Base-by-base conservation (phyloP, 176 grass and related monocot genomes). In the Alopecurus myosuroides region DNA sequence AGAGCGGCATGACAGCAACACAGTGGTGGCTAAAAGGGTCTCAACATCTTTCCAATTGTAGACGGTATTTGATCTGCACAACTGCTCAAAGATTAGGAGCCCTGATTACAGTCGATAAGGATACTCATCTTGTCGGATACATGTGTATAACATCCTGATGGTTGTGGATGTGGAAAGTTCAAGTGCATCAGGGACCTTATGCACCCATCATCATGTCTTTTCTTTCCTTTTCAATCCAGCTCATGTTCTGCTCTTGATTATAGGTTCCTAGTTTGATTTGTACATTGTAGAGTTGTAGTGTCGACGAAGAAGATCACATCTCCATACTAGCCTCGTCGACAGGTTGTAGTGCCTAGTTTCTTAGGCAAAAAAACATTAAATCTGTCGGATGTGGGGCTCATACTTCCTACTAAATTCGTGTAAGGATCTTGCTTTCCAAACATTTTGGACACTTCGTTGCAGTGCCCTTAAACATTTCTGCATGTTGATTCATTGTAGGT, bases 41-140 rank as follows among this genome's bases (percentile, higher is more conserved):
- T n/a, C n/a, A n/a, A n/a, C 6, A 46, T 29, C n/a, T 75, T 75
- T 51, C 71, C 52, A 81, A 64, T 66, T 81, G 79, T 69, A 75
- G 70, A 19, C 37, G 8, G 29, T 39, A 69, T 81, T 48, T 33
- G 30, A 81, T 79, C 45, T 71, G 39, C 28, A 14, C 11, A 55
- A 31, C 28, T 78, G 29, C 20, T 85, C 36, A 25, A 56, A 20
- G 18, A 29, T 69, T 70, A 83, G 10, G 53, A 37, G 22, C 13
- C 31, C 22, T 69, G 45, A 69, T 68, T 28, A 18, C 81, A n/a
- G 46, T 83, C 18, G 22, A 56, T 35, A 46, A 42, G 37, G 69
- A 61, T 46, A 6, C 28, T 25, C 13, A 60, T 35, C 19, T 61
- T 74, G 81, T 74, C 69, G 26, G 69, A 17, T 34, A 33, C 26